Base-by-base conservation (phyloP, 176 grass and related monocot genomes). In the Guadua angustifolia region DNA sequence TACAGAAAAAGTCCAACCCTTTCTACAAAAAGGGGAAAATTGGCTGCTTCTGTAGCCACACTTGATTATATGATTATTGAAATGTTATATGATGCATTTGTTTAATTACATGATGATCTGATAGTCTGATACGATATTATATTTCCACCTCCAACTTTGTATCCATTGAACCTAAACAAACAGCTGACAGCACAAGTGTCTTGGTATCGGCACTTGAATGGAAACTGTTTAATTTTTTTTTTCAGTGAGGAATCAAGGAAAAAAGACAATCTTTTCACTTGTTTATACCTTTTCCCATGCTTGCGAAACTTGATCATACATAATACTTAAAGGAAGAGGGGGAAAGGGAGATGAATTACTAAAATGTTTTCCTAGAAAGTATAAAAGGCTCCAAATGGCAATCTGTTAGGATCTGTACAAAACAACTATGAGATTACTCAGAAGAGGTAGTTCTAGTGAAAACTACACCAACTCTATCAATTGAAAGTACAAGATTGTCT, bases 1-100 rank as follows among this genome's bases (percentile, higher is more conserved):
- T 21, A 82, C 57, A 6, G 0, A 15, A 77, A 77, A 82, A 77
- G 32, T 67, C 32, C 79, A 77, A 42, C 32, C 86, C 16, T 82
- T 40, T 63, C n/a, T 18, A 32, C 32, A 71, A 18, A 71, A 39
- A 0, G 38, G 25, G 19, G 44, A 8, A 86, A 79, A 66, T 14
- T 21, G 52, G 39, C 5, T 39, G 38, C 4, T 39, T 39, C 6
- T 0, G 38, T 39, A 39, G 38, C 5, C 5, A 39, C 38, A 6
- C 38, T 39, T 39, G 38, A 39, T 39, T 39, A 0, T 1, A 5
- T 39, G 38, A 39, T 39, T 39, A 39, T 39, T 39, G 38, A 39
- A 39, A 6, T 39, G 5, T 39, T 39, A 39, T 6, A 39, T 39
- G 38, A 39, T 39, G 38, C 29, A 29, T 29, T 29, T 29, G 29